Evolutionary conservation across 1,284 basidiomycete genomes (phyloP), one percentile per base, ranked within the genome.

Genomic region (Rhodotorula sp.): DNA sequence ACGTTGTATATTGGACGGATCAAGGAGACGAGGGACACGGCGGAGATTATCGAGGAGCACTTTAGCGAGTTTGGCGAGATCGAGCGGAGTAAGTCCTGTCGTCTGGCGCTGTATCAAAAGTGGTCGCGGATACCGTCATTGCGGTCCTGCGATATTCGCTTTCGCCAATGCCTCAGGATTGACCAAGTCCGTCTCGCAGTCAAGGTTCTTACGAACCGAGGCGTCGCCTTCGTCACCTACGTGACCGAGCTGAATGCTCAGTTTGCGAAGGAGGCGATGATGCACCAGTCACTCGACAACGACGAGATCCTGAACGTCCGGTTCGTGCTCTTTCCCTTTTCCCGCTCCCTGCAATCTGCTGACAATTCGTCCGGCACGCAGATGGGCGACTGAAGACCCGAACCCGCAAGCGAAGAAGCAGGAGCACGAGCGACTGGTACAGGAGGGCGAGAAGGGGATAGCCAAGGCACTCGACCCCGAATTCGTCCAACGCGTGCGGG

Each of bases 221-320:
- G 91, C 63, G 94, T 98, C 68, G 96, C 93, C 0, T 99, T 99
- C 81, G 94, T 99, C 59, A 97, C 94, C 2, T 99, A 95, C 82
- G 86, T 89, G 63, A 86, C 86, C 53, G 95, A 99, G 79, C 78
- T 89, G 65, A 83, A 88, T 74, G 96, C 93, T 1, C 92, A 96
- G 78, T 99, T 99, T 79, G 96, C 95, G 24, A 98, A 98, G 79
- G 96, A 99, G 81, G 88, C 96, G 1, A 99, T 99, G 96, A 92
- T 94, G 54, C 94, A 94, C 81, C 96, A 99, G 81, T 95, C 92
- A 32, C 84, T 99, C 74, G 95, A 99, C 81, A 92, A 94, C 77
- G 92, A 97, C 80, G 96, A 99, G 81, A 93, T 98, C 74, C 86
- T 99, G 73, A 99, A 99, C 81, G 92, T 97, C 55, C 88, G 94